Evolutionary conservation across 129 eudicot genomes (phyloP), one percentile per base, ranked within the genome.

Genomic region (Arctium lappa): DNA sequence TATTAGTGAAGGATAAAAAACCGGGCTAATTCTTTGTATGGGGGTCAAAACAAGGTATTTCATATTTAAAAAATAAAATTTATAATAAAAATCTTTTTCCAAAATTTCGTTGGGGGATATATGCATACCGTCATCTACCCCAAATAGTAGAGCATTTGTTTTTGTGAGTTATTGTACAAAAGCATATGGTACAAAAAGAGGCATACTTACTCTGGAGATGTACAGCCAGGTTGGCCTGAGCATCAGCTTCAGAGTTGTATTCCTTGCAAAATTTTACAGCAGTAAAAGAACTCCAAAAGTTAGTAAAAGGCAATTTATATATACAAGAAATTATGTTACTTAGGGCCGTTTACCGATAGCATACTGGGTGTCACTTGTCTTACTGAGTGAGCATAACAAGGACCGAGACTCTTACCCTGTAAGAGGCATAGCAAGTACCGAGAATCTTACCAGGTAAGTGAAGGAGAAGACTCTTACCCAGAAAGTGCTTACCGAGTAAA

Each of bases 171-270:
- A 44, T 75, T 18, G 13, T 63, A n/a, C 36, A 84, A 50, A 73
- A 73, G 31, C 79, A 72, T 82, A 3, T 27, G 12, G 34, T 74
- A 66, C 30, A 5, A 66, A 82, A 29, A 34, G 3, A 38, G 50
- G 8, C 29, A 53, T 16, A 32, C 88, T 88, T 79, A 91, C 97
- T 76, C 68, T 82, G 88, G 10, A 96, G 90, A 81, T 82, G 81
- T 75, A 93, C 78, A 22, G 91, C 99, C 15, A 86, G 87, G 83
- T 93, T 93, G 73, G 98, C 99, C 84, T 96, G 98, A 56, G 91
- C 90, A 82, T 96, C 99, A 30, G 99, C 99, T 66, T 90, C 98
- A 18, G 89, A 82, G 84, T 93, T 96, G 79, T 84, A 88, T 32
- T 89, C 95, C 99, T 95, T 79, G 37, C 46, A 56, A 73, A 4